Base-by-base conservation (phyloP, 352 stramenopile genomes). In the Globisporangium solare region DNA sequence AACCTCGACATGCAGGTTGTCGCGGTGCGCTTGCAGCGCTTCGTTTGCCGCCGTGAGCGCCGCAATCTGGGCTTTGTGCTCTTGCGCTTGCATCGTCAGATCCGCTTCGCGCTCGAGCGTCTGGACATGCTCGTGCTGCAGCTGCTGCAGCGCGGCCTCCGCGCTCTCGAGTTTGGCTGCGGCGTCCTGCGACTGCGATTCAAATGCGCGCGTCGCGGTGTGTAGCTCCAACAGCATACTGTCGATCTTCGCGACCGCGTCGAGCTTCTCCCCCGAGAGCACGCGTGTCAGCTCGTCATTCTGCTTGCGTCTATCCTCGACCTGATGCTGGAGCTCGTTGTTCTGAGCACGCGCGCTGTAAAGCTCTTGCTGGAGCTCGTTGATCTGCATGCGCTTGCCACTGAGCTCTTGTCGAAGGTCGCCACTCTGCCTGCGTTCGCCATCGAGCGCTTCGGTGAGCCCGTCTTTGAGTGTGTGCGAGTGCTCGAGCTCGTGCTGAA, bases 251-350 rank as follows among this genome's bases (percentile, higher is more conserved):
- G n/a, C 31, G 6, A 31, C 24, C 56, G 32, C 47, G 18, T 20
- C 47, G 40, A 42, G 42, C 51, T 63, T 57, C 57, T 63, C 57
- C 7, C 48, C 41, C 18, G 48, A 51, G 20, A 62, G 48, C 3
- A 40, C n/a, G 14, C 17, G 24, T 5, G 24, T 27, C 24, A 27
- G 24, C 5, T 27, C 24, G 24, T 27, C 24, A 27, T 27, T 27
- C 24, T 27, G 24, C 24, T 27, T 27, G 5, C 24, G 24, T 27
- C 2, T 5, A 5, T 27, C 24, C 5, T 27, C 24, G 24, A 5
- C 24, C 24, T 27, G 24, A 27, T 27, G 24, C 24, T 27, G 24
- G 5, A 27, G 24, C 24, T 27, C 24, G 24, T 27, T 5, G 24
- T 27, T 27, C 24, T 27, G 24, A 27, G 24, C 24, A 5, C 24